Evolutionary conservation across 1,139 yeast genomes (phyloP).

Genomic region (Taphrina betulina): DNA sequence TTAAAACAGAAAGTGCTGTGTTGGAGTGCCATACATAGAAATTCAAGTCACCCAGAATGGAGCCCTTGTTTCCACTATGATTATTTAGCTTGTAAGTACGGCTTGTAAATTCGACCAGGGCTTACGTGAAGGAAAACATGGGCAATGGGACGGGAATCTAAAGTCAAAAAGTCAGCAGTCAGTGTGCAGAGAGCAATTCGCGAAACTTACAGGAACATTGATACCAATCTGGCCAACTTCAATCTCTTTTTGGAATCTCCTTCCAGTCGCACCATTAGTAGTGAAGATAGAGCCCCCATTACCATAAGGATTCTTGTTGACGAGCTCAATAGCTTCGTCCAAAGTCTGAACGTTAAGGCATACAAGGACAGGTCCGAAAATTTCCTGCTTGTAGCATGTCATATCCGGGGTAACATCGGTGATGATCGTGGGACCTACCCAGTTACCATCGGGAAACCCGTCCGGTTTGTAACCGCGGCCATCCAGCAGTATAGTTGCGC

Average conservation of each 20-base stretch:
- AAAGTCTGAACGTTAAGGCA: conserved; percentile 65
- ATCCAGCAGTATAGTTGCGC: conserved; percentile 62
- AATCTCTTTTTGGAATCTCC: conserved; percentile 66
- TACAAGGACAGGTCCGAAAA: conserved; percentile 72
- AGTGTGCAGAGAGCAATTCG: background rate
- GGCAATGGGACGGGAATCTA: conserved; percentile 77
- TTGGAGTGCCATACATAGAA: conserved; percentile 51
- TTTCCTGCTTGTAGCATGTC: conserved; percentile 71
- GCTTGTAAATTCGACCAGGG: background rate
- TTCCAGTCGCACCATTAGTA: conserved; percentile 65
- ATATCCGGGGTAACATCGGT: conserved; percentile 66
- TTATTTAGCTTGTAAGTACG: too few relatives aligned
- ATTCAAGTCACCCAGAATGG: conserved; percentile 75
- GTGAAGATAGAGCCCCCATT: conserved; percentile 75
- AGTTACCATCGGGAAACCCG: conserved; percentile 66
- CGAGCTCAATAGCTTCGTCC: conserved; percentile 68
- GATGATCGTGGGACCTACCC: conserved; percentile 67
- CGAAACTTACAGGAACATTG: conserved; percentile 57
- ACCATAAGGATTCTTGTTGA: conserved; percentile 65
- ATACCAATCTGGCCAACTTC: conserved; percentile 79
- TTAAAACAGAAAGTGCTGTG: too few relatives aligned
- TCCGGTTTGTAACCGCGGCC: conserved; percentile 58
- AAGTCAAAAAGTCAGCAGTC: background rate
- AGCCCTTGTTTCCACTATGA: conserved; percentile 61
- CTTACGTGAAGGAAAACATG: conserved; percentile 67